These are phyloP conservation scores for Malassezia obtusa DNA, from an alignment of 1,284 basidiomycete genomes.

Conservation along the genomic window DNA sequence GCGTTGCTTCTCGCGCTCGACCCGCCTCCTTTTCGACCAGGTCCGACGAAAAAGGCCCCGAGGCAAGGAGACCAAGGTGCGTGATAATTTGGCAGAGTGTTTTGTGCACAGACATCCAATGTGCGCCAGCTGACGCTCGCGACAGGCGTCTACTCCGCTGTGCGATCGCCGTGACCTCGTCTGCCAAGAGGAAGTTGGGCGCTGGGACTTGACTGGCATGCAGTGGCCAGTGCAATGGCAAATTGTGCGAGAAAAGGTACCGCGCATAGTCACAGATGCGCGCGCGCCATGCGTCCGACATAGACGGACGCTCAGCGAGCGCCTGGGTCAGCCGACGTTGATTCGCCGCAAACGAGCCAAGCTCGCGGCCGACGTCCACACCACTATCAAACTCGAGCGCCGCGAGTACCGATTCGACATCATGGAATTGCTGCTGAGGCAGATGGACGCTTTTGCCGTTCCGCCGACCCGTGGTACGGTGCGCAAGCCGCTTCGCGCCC, in stretches of 20 bases:
- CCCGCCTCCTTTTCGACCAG: conserved; percentile 1
- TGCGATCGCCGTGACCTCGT: conserved; percentile 11
- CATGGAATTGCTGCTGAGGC: conserved; percentile 3
- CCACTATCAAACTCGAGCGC: conserved; percentile 3
- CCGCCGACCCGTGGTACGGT: background rate
- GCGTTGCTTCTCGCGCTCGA: background rate
- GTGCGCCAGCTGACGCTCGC: background rate
- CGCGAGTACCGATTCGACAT: background rate
- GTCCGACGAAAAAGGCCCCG: background rate
- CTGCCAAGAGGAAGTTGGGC: conserved; percentile 3
- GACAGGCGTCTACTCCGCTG: background rate
- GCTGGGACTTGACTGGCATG: conserved; percentile 1
- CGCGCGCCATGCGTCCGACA: background rate
- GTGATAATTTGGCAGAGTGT: background rate
- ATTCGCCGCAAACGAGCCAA: background rate
- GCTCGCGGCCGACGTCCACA: background rate
- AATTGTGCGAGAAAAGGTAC: background rate
- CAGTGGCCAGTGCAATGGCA: conserved; percentile 10
- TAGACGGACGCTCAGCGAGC: background rate
- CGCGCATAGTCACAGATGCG: background rate
- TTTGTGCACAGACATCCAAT: conserved; percentile 6
- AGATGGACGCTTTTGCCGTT: background rate
- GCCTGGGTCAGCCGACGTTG: background rate
- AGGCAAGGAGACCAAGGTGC: background rate
- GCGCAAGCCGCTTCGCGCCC: background rate